Conservation (phyloP, 306 rosid species). For the Carpinus fangiana region DNA sequence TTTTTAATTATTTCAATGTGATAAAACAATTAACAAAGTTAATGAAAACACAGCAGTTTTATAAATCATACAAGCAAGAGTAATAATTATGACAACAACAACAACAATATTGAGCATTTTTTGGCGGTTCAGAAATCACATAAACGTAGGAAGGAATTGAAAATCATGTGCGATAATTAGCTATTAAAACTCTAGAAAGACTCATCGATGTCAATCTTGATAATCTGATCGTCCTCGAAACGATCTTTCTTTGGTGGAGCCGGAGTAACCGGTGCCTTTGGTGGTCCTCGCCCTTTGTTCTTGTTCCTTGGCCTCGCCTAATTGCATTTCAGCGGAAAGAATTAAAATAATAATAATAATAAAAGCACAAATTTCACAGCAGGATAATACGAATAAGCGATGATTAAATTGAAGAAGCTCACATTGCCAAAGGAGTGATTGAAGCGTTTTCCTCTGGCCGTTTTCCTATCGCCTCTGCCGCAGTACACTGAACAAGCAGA, state of each 20-base stretch:
- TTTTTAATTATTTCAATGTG: too few species aligned
- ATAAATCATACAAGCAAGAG: neutral
- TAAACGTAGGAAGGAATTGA: neutral
- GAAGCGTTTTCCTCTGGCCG: constrained; percentile 81
- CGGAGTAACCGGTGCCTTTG: constrained; percentile 54
- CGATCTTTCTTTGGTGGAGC: constrained; percentile 58
- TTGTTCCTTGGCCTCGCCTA: constrained; percentile 80
- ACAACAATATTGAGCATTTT: constrained; percentile 15
- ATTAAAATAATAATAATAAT: neutral
- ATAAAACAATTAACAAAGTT: too few species aligned
- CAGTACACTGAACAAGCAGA: constrained; percentile 49
- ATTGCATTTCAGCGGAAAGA: neutral
- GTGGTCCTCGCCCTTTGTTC: constrained; percentile 85
- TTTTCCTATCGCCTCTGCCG: constrained; percentile 84
- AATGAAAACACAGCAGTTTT: neutral
- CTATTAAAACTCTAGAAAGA: constrained; percentile 36
- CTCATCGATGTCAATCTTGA: constrained; percentile 75
- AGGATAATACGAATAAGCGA: too few species aligned
- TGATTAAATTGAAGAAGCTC: neutral
- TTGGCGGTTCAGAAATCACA: constrained; percentile 30
- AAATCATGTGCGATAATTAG: neutral
- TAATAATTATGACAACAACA: neutral
- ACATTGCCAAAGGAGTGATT: constrained; percentile 79
- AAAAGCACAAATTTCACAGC: neutral
- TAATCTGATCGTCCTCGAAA: constrained; percentile 54